Evolutionary conservation across 2,329 filamentous ascomycete genomes (phyloP), one percentile per base, ranked within the genome.

Genomic region (Neofusicoccum parvum): DNA sequence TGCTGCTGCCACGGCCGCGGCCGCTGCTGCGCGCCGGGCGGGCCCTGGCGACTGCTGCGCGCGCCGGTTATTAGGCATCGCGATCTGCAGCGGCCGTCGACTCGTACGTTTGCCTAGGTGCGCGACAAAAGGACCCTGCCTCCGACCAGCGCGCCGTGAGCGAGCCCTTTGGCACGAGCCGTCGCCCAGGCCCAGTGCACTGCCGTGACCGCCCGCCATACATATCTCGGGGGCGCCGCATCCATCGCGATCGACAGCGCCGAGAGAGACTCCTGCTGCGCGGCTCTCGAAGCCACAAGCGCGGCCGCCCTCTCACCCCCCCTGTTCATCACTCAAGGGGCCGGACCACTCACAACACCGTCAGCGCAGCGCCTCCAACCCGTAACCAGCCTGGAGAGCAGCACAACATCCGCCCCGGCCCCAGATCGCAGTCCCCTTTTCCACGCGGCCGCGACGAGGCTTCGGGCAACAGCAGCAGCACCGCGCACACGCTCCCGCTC

Each of bases 401-500:
- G 56, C 56, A 48, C 56, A 48, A 60, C 56, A 60, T 48, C 56
- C 56, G 56, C 56, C 56, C 54, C 56, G 56, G 62, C 62, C 62
- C 50, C 45, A 41, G 23, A 41, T 50, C 59, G 46, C 59, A 41
- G n/a, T 51, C 48, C 48, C 46, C 59, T 51, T 64, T 51, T 54
- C 46, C 41, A 27, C 43, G 37, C 41, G 62, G 49, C 62, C 62
- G 50, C 62, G 48, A 64, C 60, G 27, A 48, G 23, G 41, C 48
- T 53, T 51, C 48, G 48, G 49, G n/a, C 60, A 53, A 48, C 62
- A 45, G 20, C 50, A 54, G 62, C 62, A 48, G 23, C 51, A 34
- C 41, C 45, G 62, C 49, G 62, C 62, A n/a, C 62, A 56, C 62
- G n/a, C 64, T 62, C 36, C 64, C 54, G 58, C 64, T 64, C 60